Evolutionary conservation across 2,329 filamentous ascomycete species (phyloP), one percentile per base, ranked within the genome.

Genomic region (Fusarium camptoceras): DNA sequence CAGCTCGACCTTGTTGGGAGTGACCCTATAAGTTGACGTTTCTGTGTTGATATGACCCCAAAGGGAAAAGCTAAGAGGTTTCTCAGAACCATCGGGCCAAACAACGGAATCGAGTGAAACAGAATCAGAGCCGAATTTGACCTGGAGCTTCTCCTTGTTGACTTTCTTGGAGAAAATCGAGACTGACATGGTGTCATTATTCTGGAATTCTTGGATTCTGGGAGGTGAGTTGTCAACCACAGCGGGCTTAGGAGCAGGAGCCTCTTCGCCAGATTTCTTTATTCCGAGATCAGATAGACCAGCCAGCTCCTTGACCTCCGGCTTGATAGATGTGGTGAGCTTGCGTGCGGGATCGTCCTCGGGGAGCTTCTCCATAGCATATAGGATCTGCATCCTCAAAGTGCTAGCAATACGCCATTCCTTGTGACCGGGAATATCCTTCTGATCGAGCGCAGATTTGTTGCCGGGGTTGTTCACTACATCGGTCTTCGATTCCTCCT

Each of bases 1-100:
- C 39, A 97, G 82, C 78, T 97, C 94, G 56, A 97, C 85, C 78
- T 97, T 97, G 75, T 89, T 93, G 3, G 91, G 85, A 43, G 92
- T 91, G 56, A 97, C 87, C 2, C 84, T 86, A 71, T 83, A 88
- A 46, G 84, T 90, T 22, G 89, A 93, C 31, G 84, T 80, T 2
- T 84, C 75, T 1, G 88, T 79, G 55, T 92, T 86, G 73, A 97
- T 89, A 12, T 85, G 78, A 16, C 86, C 88, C 78, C 86, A 94
- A 6, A 95, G 87, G 8, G 92, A 68, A 5, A 86, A 89, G 20
- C 89, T 85, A 44, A 94, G 85, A 2, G 84, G 85, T 75, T 88
- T 90, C 64, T 88, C 85, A 70, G 87, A 92, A 43, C 87, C 85
- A 30, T 73, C 79, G 2, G 80, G 80, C 39, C 79, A 79, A 20